phyloP scores from a whole-genome alignment of 257 asterid species.

The Scutellaria galericulata region DNA sequence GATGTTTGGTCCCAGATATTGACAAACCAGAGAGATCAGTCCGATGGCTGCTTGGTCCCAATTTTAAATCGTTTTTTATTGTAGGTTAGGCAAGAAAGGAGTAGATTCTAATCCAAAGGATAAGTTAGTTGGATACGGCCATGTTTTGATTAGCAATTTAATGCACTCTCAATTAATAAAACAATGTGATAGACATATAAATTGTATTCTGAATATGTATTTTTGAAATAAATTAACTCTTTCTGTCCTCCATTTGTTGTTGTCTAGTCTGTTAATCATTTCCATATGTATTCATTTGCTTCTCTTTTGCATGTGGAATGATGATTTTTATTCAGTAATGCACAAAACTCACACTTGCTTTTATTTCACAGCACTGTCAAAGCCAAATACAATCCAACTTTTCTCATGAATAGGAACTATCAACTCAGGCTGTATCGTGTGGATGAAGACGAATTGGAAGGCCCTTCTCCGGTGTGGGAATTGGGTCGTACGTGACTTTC shows the following conservation, averaged over 20 bases:
- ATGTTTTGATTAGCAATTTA: background rate
- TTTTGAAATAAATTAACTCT: background rate
- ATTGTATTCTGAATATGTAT: background rate
- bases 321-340: too few species aligned
- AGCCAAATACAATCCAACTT: too few species aligned
- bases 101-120: background rate
- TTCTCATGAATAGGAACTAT: too few species aligned
- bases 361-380: too few species aligned
- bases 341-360: too few species aligned
- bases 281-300: too few species aligned
- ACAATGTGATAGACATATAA: background rate
- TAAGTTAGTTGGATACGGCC: background rate
- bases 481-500: slow-evolving; percentile 58
- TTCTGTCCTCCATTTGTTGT: background rate
- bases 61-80: background rate
- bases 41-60: background rate
- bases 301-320: too few species aligned
- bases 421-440: slow-evolving; percentile 18
- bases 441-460: slow-evolving; percentile 53
- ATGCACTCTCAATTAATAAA: background rate
- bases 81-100: background rate
- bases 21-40: too few species aligned
- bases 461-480: slow-evolving; percentile 58
- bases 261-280: too few species aligned
- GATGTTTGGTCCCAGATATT: background rate